Evolutionary conservation across 1,139 yeast genomes (phyloP).

Genomic region (Pichiaceae sp.): DNA sequence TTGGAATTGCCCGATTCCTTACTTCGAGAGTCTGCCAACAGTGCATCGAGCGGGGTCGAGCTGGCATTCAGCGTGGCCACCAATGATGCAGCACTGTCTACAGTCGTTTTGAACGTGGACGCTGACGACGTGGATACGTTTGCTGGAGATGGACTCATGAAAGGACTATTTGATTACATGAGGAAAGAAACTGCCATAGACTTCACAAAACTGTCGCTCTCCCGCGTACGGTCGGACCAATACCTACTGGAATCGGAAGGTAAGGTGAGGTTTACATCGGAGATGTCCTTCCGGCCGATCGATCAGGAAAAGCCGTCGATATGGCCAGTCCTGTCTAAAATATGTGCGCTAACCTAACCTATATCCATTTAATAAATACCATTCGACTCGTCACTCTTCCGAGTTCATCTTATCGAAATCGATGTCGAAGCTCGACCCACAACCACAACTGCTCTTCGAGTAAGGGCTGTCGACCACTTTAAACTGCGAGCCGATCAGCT

Average conservation of each 20-base stretch:
- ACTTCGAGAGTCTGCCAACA: slow-evolving; percentile 6
- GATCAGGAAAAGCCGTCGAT: slow-evolving; percentile 18
- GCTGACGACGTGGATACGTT: slow-evolving; percentile 11
- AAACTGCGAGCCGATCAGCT: slow-evolving; percentile 90
- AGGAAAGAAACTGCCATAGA: slow-evolving; percentile 17
- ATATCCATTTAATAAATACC: not conserved
- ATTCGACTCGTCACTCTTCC: not conserved
- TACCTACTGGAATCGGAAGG: slow-evolving; percentile 22
- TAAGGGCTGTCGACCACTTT: slow-evolving; percentile 87
- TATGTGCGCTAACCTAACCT: slow-evolving; percentile 5
- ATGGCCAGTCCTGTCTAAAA: slow-evolving; percentile 16
- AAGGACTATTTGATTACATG: slow-evolving; percentile 14
- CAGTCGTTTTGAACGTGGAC: slow-evolving; percentile 16
- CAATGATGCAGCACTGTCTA: slow-evolving; percentile 11
- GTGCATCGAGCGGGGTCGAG: slow-evolving; percentile 13
- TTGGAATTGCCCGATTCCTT: slow-evolving; percentile 11
- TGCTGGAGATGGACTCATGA: slow-evolving; percentile 6
- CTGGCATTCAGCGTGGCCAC: slow-evolving; percentile 9
- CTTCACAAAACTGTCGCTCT: slow-evolving; percentile 16
- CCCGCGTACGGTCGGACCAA: slow-evolving; percentile 19
- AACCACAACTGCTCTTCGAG: slow-evolving; percentile 89
- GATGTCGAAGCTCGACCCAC: slow-evolving; percentile 92
- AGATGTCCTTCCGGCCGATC: slow-evolving; percentile 17
- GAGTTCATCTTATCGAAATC: slow-evolving; percentile 46
- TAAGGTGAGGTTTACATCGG: slow-evolving; percentile 15